Percentiles rank a stretch among this genome's conserved stretches.
Evolutionary conservation across 495 filamentous ascomycete species (phyloP).

Genomic region (Saxophila tyrrhenica): DNA sequence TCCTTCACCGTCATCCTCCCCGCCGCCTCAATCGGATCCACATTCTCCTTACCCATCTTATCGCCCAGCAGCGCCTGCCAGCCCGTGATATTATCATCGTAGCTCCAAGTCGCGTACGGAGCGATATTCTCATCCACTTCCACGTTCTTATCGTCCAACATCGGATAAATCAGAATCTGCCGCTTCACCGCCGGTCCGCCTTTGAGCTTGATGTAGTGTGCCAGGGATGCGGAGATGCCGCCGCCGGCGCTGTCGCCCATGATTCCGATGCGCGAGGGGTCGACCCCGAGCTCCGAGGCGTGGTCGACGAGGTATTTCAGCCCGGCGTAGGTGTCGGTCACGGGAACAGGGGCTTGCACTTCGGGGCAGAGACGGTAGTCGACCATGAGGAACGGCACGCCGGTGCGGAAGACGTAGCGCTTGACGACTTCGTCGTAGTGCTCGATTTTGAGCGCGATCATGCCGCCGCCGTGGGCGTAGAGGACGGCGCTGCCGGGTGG

Average conservation of each 20-base stretch:
- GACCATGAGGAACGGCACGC: conserved; percentile 27
- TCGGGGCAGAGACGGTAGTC: conserved; percentile 29
- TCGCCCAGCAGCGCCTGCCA: conserved; percentile 15
- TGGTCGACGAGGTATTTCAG: conserved; percentile 21
- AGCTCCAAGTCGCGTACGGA: conserved; percentile 8
- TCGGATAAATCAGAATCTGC: conserved; percentile 42
- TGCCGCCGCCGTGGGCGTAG: conserved; percentile 19
- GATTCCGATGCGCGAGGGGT: conserved; percentile 20
- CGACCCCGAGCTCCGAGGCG: conserved; percentile 21
- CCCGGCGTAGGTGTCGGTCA: conserved; percentile 25
- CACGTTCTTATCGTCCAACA: conserved; percentile 32
- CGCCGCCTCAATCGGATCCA: conserved; percentile 4
- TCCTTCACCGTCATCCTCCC: conserved; percentile 9
- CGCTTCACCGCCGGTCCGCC: conserved; percentile 31
- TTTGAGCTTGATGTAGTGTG: conserved; percentile 20
- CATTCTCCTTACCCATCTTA: neutral
- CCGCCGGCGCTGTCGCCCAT: conserved; percentile 24
- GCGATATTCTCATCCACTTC: conserved; percentile 2
- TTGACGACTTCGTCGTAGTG: conserved; percentile 8
- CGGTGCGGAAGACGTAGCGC: conserved; percentile 10
- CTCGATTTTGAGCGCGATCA: conserved; percentile 8
- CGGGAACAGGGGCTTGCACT: conserved; percentile 12
- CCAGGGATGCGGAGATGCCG: conserved; percentile 21
- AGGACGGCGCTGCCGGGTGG: conserved; percentile 9
- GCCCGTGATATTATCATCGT: conserved; percentile 9